A percentile compares a stretch with the other conserved stretches of the same genome.
These are phyloP conservation scores for Cercophora scortea DNA, from an alignment of 495 filamentous ascomycete genomes.

Conservation along the genomic window DNA sequence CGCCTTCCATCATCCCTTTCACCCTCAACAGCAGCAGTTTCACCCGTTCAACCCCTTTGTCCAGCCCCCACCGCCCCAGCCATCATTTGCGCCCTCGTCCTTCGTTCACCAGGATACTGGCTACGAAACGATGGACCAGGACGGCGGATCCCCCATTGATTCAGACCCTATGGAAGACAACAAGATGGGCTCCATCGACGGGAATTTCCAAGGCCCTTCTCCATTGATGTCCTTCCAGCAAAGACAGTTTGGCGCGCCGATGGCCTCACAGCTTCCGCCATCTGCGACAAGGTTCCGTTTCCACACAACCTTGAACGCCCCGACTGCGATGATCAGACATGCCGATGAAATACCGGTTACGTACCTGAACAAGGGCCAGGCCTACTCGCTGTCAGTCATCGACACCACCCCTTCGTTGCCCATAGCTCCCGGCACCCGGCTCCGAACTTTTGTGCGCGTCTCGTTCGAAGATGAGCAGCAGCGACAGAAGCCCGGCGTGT, in stretches of 20 bases:
- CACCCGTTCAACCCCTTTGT: conserved; percentile 69
- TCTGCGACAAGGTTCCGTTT: conserved; percentile 73
- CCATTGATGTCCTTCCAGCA: conserved; percentile 37
- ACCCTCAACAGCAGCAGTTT: conserved; percentile 51
- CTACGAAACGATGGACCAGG: conserved; percentile 71
- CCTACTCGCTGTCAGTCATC: conserved; percentile 70
- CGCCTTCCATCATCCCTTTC: conserved; percentile 47
- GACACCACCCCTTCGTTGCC: conserved; percentile 51
- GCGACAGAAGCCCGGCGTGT: conserved; percentile 67
- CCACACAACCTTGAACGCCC: conserved; percentile 81
- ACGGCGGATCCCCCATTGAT: conserved; percentile 51
- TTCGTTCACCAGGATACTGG: conserved; percentile 70
- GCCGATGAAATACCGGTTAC: conserved; percentile 84
- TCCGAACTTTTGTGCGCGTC: conserved; percentile 81
- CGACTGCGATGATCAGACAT: conserved; percentile 92
- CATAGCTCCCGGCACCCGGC: conserved; percentile 45
- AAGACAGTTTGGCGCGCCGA: conserved; percentile 32
- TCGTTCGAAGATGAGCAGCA: conserved; percentile 95
- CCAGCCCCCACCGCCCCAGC: conserved; percentile 45
- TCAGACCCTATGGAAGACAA: conserved; percentile 36
- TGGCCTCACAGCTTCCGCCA: conserved; percentile 29
- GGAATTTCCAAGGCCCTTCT: conserved; percentile 41
- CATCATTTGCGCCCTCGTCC: conserved; percentile 68
- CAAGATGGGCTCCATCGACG: conserved; percentile 41
- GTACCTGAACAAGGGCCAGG: conserved; percentile 95